A percentile compares a stretch with the other conserved stretches of the same genome.
phyloP scores from a whole-genome alignment of 345 rosid genomes.

The Hypericum androsaemum region DNA sequence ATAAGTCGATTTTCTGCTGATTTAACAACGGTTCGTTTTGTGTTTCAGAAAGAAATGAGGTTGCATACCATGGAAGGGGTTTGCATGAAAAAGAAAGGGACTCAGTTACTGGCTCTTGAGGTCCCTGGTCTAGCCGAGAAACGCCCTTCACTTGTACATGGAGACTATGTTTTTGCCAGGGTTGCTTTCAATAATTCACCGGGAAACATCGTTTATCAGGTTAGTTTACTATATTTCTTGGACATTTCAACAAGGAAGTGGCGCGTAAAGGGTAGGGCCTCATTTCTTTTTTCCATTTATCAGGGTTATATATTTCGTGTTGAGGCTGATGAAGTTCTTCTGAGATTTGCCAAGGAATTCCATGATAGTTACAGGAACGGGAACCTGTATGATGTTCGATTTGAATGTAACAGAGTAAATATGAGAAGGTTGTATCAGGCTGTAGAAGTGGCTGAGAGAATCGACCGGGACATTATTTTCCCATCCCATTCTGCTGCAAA shows the following conservation, averaged over 20 bases:
- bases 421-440: conserved; percentile 76
- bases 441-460: conserved; percentile 41
- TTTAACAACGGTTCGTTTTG: conserved; percentile 4
- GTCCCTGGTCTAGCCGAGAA: conserved; percentile 94
- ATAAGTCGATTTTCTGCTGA: background rate
- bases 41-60: conserved; percentile 67
- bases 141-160: conserved; percentile 80
- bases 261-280: no score
- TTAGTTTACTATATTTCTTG: conserved; percentile 8
- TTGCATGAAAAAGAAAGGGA: conserved; percentile 45
- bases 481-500: conserved; percentile 36
- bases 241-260: background rate
- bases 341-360: conserved; percentile 52
- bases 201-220: conserved; percentile 22
- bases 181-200: conserved; percentile 19
- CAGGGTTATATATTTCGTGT: conserved; percentile 80
- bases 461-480: conserved; percentile 47
- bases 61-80: conserved; percentile 62
- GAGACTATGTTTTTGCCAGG: conserved; percentile 55
- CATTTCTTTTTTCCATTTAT: background rate
- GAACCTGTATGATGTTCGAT: conserved; percentile 56
- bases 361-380: conserved; percentile 36
- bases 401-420: conserved; percentile 57
- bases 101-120: conserved; percentile 40
- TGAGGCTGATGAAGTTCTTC: conserved; percentile 73